Evolutionary conservation across 306 rosid species (phyloP), one percentile per base, ranked within the genome.

Genomic region (Cucurbita argyrosperma): DNA sequence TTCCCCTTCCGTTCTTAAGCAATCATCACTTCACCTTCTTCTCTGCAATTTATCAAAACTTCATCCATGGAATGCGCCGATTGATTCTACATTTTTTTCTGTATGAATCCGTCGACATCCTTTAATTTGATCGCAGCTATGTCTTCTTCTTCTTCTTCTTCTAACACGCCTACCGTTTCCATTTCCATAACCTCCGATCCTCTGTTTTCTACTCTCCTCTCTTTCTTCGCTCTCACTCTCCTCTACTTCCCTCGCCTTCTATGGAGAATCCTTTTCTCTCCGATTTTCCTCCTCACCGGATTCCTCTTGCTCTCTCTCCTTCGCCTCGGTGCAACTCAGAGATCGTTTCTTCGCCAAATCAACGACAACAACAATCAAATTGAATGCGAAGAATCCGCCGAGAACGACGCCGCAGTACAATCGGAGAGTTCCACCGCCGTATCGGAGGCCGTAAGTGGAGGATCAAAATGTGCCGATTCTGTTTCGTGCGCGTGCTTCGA

Each of bases 311-410:
- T 89, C 73, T 0, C 79, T 23, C 77, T 93, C 12, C 92, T 93
- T n/a, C 88, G 90, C 14, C 87, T 90, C 4, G 96, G 94, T 21
- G 90, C 94, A 42, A 60, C 61, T 78, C 98, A 89, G 80, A 84
- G 85, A 79, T 72, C 57, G 23, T 5, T 76, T 3, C 82, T 61
- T 8, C 19, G 16, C 62, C 73, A 72, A 67, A 72, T 12, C 18
- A 26, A 30, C 5, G n/a, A 35, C 10, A 2, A 14, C 53, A 5
- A 2, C 16, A 4, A 13, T 19, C 35, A 30, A 30, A 30, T 30
- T 30, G 35, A 30, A 2, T 30, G 4, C 35, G 4, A 30, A 30
- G 35, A 30, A 30, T 30, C 35, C 4, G 35, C 35, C 35, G 35
- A 60, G 35, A 64, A 52, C 35, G 35, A 14, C 1, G 50, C 35